Evolutionary conservation across 2,329 filamentous ascomycete species (phyloP).

Genomic region (Colletotrichum aenigma): DNA sequence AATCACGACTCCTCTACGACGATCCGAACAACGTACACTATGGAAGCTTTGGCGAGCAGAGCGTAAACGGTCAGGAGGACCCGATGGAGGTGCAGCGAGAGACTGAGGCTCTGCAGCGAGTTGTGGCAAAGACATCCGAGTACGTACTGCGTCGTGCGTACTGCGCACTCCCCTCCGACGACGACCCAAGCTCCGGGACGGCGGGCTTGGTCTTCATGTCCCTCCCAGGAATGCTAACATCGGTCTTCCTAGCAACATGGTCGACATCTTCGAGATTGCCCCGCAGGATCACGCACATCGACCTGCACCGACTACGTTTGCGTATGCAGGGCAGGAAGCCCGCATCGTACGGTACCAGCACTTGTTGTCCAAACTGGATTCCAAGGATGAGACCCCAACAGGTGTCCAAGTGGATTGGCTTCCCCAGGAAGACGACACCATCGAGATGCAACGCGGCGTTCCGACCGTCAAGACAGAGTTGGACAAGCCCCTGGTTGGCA

Average conservation of each 20-base stretch:
- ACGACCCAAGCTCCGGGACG: slow-evolving; percentile 7
- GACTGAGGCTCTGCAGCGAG: slow-evolving; percentile 66
- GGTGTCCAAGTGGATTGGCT: slow-evolving; percentile 61
- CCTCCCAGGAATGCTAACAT: slow-evolving; percentile 17
- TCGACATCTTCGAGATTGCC: slow-evolving; percentile 70
- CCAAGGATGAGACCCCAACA: slow-evolving; percentile 44
- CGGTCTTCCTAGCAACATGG: slow-evolving; percentile 58
- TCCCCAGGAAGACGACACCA: slow-evolving; percentile 51
- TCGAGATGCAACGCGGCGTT: slow-evolving; percentile 46
- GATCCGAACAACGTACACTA: slow-evolving; percentile 65
- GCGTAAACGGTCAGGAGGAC: slow-evolving; percentile 59
- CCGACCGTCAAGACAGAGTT: slow-evolving; percentile 42
- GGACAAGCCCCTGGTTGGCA: slow-evolving; percentile 57
- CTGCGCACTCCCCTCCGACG: neutral
- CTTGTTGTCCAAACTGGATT: slow-evolving; percentile 63
- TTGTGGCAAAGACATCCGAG: slow-evolving; percentile 69
- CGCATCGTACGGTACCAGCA: slow-evolving; percentile 64
- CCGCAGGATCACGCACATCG: slow-evolving; percentile 50
- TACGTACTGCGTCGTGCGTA: slow-evolving; percentile 38
- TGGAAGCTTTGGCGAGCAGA: slow-evolving; percentile 65
- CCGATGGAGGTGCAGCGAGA: slow-evolving; percentile 67
- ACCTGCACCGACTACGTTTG: slow-evolving; percentile 43
- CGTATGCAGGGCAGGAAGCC: slow-evolving; percentile 59
- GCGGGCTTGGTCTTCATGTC: slow-evolving; percentile 10
- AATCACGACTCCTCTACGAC: slow-evolving; percentile 64